phyloP scores from a whole-genome alignment of 257 asterid genomes.

The Linaria vulgaris region DNA sequence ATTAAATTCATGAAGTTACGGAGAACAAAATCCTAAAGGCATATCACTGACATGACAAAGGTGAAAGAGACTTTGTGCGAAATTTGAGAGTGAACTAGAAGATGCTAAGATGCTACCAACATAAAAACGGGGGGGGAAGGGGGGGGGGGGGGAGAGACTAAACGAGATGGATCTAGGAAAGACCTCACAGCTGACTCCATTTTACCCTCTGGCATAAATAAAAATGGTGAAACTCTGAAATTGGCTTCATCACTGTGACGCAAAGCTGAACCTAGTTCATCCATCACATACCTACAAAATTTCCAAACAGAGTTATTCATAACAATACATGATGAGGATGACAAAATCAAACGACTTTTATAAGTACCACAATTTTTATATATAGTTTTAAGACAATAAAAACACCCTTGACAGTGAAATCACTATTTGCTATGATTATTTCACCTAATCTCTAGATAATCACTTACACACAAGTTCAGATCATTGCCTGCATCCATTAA shows the following conservation, averaged over 20 bases:
- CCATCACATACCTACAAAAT: conserved; percentile 88
- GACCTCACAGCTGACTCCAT: conserved; percentile 93
- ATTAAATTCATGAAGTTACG: conserved; percentile 12
- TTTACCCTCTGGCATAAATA: conserved; percentile 94
- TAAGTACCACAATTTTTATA: not conserved
- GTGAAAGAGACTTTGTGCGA: not conserved
- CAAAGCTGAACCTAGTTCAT: conserved; percentile 96
- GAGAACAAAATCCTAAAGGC: not conserved
- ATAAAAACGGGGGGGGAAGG: too few relatives aligned
- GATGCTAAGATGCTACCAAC: conserved; percentile 15
- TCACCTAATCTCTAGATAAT: not conserved
- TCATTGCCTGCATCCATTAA: not conserved
- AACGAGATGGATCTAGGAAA: conserved; percentile 32
- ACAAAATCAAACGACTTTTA: conserved; percentile 4
- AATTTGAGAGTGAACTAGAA: conserved; percentile 11
- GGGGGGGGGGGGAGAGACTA: too few relatives aligned
- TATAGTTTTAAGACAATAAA: not conserved
- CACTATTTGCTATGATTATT: not conserved
- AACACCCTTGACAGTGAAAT: conserved; percentile 2
- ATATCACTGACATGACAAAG: not conserved
- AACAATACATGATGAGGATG: conserved; percentile 10
- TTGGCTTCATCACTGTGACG: conserved; percentile 91
- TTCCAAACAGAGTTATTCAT: conserved; percentile 18
- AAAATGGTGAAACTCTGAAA: conserved; percentile 89
- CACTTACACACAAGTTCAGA: not conserved